These are phyloP conservation scores for Alternaria ventricosa DNA, from an alignment of 2,329 filamentous ascomycete genomes.

Conservation along the genomic window DNA sequence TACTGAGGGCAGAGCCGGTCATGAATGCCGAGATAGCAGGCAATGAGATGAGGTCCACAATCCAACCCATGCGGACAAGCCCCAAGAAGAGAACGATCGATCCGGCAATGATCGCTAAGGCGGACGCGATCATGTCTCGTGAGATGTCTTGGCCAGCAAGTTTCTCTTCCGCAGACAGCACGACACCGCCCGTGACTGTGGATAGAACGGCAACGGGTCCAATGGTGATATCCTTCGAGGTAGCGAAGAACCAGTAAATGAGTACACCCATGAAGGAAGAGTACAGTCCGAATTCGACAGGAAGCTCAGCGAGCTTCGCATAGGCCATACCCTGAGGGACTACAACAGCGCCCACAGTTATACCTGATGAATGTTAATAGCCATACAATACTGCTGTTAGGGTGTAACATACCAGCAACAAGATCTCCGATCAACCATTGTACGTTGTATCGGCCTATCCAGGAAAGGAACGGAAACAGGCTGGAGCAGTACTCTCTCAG, in stretches of 20 bases:
- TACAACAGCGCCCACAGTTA: conserved; percentile 78
- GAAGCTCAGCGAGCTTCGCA: conserved; percentile 78
- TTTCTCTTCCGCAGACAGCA: conserved; percentile 64
- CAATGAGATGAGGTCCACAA: conserved; percentile 92
- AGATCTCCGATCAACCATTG: conserved; percentile 91
- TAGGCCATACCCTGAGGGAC: conserved; percentile 97
- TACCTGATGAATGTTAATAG: conserved; percentile 54
- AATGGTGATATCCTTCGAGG: conserved; percentile 98
- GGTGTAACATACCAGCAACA: conserved; percentile 72
- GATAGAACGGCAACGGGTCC: conserved; percentile 96
- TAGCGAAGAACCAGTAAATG: conserved; percentile 98
- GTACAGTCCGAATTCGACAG: conserved; percentile 84
- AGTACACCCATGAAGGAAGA: conserved; percentile 96
- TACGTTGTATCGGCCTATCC: conserved; percentile 87
- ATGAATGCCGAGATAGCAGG: conserved; percentile 95
- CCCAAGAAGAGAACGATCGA: conserved; percentile 82
- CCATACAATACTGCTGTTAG: not conserved
- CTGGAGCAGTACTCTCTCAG: conserved; percentile 67
- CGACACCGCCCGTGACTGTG: conserved; percentile 82
- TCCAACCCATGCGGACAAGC: conserved; percentile 81
- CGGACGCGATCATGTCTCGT: conserved; percentile 56
- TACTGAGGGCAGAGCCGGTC: conserved; percentile 94
- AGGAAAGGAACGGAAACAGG: conserved; percentile 87
- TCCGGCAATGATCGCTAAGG: conserved; percentile 79
- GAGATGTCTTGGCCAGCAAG: conserved; percentile 45